These are phyloP conservation scores for Saccharum spontaneum DNA, from an alignment of 176 grass and related monocot species.

Conservation along the genomic window DNA sequence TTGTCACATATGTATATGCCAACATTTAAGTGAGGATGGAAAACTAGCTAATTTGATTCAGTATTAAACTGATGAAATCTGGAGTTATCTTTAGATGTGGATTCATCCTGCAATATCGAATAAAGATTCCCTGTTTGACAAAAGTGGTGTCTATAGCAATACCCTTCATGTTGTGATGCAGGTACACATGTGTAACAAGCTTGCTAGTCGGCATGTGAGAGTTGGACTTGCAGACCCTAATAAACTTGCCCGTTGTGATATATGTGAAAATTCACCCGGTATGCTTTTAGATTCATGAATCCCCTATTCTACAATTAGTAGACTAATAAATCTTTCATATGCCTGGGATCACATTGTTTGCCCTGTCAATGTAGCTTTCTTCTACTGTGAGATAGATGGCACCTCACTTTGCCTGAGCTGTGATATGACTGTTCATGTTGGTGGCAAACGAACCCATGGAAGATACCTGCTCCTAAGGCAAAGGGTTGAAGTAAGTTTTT, in stretches of 20 bases:
- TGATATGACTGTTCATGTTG: conserved; percentile 99
- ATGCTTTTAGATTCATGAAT: background rate
- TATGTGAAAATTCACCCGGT: conserved; percentile 97
- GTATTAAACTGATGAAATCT: background rate
- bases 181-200: conserved; percentile 99
- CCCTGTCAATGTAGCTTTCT: conserved; percentile 74
- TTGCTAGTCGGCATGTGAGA: conserved; percentile 96
- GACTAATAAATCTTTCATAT: background rate
- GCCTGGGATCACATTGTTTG: background rate
- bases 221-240: conserved; percentile 92
- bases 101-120: background rate
- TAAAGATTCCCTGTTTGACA: background rate
- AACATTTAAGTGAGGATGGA: background rate
- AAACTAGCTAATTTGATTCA: background rate
- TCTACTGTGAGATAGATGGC: conserved; percentile 98
- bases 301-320: background rate
- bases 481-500: conserved; percentile 75
- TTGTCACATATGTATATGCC: background rate
- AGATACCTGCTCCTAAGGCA: conserved; percentile 95
- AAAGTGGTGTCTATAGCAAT: background rate
- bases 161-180: conserved; percentile 35
- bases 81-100: background rate
- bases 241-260: conserved; percentile 87
- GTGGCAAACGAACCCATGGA: conserved; percentile 88
- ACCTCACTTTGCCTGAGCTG: conserved; percentile 90